Percentiles rank a stretch among this genome's conserved stretches.
phyloP scores from a whole-genome alignment of 2,329 filamentous ascomycete genomes.

The Fusarium sp. region DNA sequence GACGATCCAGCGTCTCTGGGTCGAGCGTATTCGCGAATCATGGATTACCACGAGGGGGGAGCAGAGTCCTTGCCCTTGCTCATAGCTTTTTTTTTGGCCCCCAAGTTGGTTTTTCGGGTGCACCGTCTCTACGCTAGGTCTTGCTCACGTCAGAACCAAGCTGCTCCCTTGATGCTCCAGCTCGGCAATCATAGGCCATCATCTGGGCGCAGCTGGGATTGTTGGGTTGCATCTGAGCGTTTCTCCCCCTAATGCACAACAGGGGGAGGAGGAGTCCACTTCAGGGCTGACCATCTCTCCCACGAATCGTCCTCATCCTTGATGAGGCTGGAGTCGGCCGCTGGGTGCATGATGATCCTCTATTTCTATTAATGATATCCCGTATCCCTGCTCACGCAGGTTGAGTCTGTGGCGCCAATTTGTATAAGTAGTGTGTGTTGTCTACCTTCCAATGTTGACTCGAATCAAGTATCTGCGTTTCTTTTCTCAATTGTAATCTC shows the following conservation, averaged over 20 bases:
- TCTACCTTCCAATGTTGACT: background rate
- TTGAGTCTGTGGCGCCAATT: background rate
- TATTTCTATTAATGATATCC: background rate
- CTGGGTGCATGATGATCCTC: background rate
- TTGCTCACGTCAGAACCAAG: slow-evolving; percentile 24
- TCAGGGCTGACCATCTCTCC: background rate
- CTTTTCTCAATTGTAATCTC: background rate
- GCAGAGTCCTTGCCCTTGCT: background rate
- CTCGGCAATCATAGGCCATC: background rate
- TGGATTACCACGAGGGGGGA: background rate
- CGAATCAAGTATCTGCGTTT: background rate
- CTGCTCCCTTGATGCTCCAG: background rate
- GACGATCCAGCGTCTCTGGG: slow-evolving; percentile 2
- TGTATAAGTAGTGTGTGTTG: slow-evolving; percentile 16
- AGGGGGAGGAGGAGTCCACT: background rate
- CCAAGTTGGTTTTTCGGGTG: background rate
- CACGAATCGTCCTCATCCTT: background rate
- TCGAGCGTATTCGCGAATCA: background rate
- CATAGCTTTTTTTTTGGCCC: background rate
- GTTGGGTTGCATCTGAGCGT: slow-evolving; percentile 1
- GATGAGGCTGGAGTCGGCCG: background rate
- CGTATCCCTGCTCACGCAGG: background rate
- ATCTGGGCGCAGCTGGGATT: background rate
- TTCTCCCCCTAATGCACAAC: background rate
- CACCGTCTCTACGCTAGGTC: background rate